phyloP scores from a whole-genome alignment of 257 asterid genomes.

The Cinchona pubescens region DNA sequence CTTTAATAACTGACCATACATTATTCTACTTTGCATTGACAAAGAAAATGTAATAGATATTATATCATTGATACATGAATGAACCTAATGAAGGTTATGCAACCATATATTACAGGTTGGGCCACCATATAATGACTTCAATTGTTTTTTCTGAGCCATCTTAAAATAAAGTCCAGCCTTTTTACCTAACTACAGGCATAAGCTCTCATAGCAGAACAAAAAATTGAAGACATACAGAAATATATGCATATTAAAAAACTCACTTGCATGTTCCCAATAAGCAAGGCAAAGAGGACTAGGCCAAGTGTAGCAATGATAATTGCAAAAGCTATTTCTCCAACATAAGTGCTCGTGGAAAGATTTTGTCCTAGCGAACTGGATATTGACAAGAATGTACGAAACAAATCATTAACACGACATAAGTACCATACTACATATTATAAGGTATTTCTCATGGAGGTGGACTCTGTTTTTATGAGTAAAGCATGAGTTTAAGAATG shows the following conservation, averaged over 20 bases:
- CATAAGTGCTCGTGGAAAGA: conserved; percentile 69
- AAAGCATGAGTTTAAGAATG: conserved; percentile 2
- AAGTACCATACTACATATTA: background rate
- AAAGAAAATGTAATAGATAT: background rate
- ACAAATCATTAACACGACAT: conserved; percentile 8
- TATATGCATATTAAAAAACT: conserved; percentile 15
- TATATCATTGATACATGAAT: background rate
- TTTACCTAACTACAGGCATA: background rate
- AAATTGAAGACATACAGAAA: background rate
- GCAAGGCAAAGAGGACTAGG: conserved; percentile 84
- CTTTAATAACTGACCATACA: background rate
- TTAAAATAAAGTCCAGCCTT: background rate
- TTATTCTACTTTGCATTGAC: background rate
- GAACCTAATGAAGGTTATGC: background rate
- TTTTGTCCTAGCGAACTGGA: conserved; percentile 88
- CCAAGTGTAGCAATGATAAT: conserved; percentile 75
- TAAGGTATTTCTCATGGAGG: background rate
- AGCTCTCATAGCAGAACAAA: background rate
- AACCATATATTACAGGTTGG: background rate
- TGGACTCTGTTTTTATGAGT: background rate
- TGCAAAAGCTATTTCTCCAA: conserved; percentile 80
- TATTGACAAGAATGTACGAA: conserved; percentile 3
- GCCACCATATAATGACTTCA: background rate
- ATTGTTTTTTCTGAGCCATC: background rate
- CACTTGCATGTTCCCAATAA: conserved; percentile 95